Percentiles rank a stretch among this genome's conserved stretches.
phyloP scores from a whole-genome alignment of 108 stramenopile species.

The Cyclotella sp. region DNA sequence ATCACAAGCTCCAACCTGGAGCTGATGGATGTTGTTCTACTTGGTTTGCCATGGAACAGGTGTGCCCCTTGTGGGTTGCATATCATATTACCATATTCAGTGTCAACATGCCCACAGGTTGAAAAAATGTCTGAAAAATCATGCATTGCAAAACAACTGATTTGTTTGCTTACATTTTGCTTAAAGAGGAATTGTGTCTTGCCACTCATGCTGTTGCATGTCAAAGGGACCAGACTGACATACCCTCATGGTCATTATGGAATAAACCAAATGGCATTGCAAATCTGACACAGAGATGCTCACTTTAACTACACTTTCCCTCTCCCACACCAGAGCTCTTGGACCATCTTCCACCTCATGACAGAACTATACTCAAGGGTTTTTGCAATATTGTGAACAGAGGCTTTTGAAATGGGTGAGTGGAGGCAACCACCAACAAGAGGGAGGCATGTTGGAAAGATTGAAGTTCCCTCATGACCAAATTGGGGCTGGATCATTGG shows the following conservation, averaged over 20 bases:
- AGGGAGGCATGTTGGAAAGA: constrained; percentile 5
- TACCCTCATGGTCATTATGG: constrained; percentile 19
- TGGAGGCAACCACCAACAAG: constrained; percentile 7
- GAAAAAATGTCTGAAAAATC: too few relatives aligned
- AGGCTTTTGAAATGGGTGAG: constrained; percentile 4
- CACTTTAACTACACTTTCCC: constrained; percentile 16
- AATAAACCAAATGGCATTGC: constrained; percentile 21
- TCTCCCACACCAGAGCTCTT: not conserved
- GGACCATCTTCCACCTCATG: constrained; percentile 3
- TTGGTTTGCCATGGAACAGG: not conserved
- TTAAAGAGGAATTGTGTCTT: not conserved
- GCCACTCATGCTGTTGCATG: constrained; percentile 16
- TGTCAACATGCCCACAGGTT: too few relatives aligned
- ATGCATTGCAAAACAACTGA: too few relatives aligned
- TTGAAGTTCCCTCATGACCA: not conserved
- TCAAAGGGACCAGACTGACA: constrained; percentile 16
- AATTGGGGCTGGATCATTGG: constrained; percentile 11
- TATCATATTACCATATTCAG: constrained; percentile 15
- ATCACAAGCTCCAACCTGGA: not conserved
- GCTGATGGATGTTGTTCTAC: not conserved
- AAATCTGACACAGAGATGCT: not conserved
- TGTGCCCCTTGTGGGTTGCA: not conserved
- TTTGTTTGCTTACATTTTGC: not conserved
- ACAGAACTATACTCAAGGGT: not conserved
- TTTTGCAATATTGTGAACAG: constrained; percentile 3